Evolutionary conservation across 2,329 filamentous ascomycete genomes (phyloP).

Genomic region (Celoporthe dispersa): DNA sequence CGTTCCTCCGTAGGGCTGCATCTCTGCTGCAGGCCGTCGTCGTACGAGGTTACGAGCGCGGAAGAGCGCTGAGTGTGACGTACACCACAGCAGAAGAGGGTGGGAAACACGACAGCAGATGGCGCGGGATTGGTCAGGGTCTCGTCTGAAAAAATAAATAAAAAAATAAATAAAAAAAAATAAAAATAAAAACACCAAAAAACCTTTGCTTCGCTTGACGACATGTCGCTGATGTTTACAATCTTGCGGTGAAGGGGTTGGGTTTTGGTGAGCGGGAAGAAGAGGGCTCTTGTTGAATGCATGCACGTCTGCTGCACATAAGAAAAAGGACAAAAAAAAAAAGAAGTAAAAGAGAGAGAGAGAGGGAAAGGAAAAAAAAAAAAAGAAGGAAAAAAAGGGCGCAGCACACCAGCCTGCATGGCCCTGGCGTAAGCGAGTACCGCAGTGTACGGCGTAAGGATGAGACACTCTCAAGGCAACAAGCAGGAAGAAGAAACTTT

Average conservation of each 20-base stretch:
- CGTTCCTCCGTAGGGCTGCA: constrained; percentile 16
- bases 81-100: neutral
- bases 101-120: neutral
- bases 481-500: too few species aligned
- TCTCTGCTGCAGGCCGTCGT: neutral
- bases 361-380: too few species aligned
- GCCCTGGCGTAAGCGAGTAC: neutral
- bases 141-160: neutral
- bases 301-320: neutral
- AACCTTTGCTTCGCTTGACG: too few species aligned
- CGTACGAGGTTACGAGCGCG: constrained; percentile 1
- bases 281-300: neutral
- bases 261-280: neutral
- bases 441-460: neutral
- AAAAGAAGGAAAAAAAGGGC: too few species aligned
- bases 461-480: neutral
- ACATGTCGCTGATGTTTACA: neutral
- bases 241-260: constrained; percentile 4
- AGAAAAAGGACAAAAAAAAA: too few species aligned
- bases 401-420: neutral
- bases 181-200: neutral
- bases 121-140: neutral
- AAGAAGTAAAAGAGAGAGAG: too few species aligned
- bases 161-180: too few species aligned
- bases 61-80: constrained; percentile 1